Evolutionary conservation across 2,329 filamentous ascomycete species (phyloP), one percentile per base, ranked within the genome.

Genomic region (Fusarium stilboides): DNA sequence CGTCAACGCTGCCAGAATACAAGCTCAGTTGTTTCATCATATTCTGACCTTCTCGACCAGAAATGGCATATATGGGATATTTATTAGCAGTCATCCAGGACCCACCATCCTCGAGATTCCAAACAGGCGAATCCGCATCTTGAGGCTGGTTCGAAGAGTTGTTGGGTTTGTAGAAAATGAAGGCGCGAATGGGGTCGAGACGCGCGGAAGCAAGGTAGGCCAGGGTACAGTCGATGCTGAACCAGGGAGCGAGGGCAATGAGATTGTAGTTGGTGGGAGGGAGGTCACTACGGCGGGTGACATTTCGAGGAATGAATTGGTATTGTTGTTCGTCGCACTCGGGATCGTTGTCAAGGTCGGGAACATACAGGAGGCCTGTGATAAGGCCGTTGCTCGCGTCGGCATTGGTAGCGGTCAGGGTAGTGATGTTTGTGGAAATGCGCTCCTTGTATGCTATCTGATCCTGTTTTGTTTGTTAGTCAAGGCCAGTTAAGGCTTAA

Each of bases 191-290:
- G 24, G 88, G 85, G 69, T 90, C 88, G 57, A 79, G 74, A 33
- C 84, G 82, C n/a, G 87, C 86, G 20, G 87, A 84, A 19, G 85
- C 80, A 46, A 98, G 85, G 77, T 94, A 97, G 44, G 91, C 87
- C 57, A 85, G 80, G 14, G 93, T 92, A 77, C 95, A 99, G 26
- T 88, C 82, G 9, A 86, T 82, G 65, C 86, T 92, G 72, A 94
- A 89, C 94, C 95, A 98, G 28, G 95, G 95, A 24, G 93, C 94
- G 54, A 98, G 82, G 28, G 92, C 94, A 72, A 98, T 88, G 52
- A 94, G 84, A 57, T 91, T 89, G 77, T 93, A 94, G 70, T 92
- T 89, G 49, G 86, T 86, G 1, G 85, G 83, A 1, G 89, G 89
- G 1, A 98, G 87, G 74, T 96, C 86, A n/a, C 80, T 78, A 71